phyloP scores from a whole-genome alignment of 129 eudicot species.

The Lonicera japonica region DNA sequence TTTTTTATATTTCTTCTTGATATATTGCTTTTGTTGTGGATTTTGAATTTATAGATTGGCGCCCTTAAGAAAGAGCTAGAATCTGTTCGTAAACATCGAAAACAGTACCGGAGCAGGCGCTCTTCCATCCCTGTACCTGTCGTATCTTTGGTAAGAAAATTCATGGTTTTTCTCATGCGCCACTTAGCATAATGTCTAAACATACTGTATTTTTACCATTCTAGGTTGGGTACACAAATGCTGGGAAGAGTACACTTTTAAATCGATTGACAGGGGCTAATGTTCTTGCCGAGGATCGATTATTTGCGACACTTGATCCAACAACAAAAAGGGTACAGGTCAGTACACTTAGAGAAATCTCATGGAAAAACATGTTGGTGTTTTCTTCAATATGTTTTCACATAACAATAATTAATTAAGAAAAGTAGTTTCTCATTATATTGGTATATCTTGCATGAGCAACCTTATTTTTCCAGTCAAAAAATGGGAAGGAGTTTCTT shows the following conservation, averaged over 20 bases:
- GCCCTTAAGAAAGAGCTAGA: conserved; percentile 82
- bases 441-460: background rate
- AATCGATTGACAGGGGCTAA: conserved; percentile 87
- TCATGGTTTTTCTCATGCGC: background rate
- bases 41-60: conserved; percentile 50
- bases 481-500: conserved; percentile 89
- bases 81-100: conserved; percentile 84
- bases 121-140: conserved; percentile 81
- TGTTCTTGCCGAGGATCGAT: conserved; percentile 93
- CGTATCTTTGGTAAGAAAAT: conserved; percentile 72
- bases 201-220: conserved; percentile 1
- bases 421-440: background rate
- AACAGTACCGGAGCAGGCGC: conserved; percentile 79
- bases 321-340: conserved; percentile 96
- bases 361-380: background rate
- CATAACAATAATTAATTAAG: background rate
- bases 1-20: background rate
- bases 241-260: conserved; percentile 92
- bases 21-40: background rate
- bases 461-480: conserved; percentile 54
- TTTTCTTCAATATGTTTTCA: background rate
- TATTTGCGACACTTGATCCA: conserved; percentile 97
- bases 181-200: background rate
- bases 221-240: conserved; percentile 96
- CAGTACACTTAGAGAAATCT: conserved; percentile 9